Percentiles rank a stretch among this genome's conserved stretches.
Conservation (phyloP, 192 early-diverging fungal species). For the Coemansia sp. region DNA sequence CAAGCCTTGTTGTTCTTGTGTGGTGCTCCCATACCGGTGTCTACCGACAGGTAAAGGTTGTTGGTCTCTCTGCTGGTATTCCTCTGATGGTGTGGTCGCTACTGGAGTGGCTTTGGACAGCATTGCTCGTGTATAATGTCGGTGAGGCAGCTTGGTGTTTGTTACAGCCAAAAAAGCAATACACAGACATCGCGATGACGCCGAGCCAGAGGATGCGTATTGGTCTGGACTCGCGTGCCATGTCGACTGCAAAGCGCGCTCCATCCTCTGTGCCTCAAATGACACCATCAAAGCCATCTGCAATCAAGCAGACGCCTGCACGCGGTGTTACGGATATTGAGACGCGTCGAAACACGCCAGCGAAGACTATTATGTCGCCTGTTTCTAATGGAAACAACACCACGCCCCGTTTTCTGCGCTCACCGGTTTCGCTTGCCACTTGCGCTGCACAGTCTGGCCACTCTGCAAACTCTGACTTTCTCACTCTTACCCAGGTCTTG, state of each 20-base stretch:
- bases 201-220: slow-evolving; percentile 41
- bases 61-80: slow-evolving; percentile 14
- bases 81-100: slow-evolving; percentile 22
- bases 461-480: slow-evolving; percentile 25
- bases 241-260: slow-evolving; percentile 8
- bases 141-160: slow-evolving; percentile 51
- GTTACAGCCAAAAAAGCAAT: slow-evolving; percentile 41
- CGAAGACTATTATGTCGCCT: slow-evolving; percentile 4
- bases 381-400: slow-evolving; percentile 5
- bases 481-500: slow-evolving; percentile 42
- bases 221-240: slow-evolving; percentile 31
- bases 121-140: slow-evolving; percentile 42
- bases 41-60: slow-evolving; percentile 29
- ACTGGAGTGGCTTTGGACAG: slow-evolving; percentile 32
- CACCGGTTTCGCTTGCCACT: slow-evolving; percentile 21
- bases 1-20: too few relatives aligned
- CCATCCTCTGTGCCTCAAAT: slow-evolving; percentile 35
- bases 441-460: slow-evolving; percentile 9
- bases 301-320: slow-evolving; percentile 7
- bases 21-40: slow-evolving; percentile 42
- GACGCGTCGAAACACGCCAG: slow-evolving; percentile 31
- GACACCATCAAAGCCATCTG: slow-evolving; percentile 30
- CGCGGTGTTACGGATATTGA: slow-evolving; percentile 31
- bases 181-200: slow-evolving; percentile 39
- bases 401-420: slow-evolving; percentile 29